Conservation (phyloP, 768 basidiomycete species). For the Suillus brevipes region DNA sequence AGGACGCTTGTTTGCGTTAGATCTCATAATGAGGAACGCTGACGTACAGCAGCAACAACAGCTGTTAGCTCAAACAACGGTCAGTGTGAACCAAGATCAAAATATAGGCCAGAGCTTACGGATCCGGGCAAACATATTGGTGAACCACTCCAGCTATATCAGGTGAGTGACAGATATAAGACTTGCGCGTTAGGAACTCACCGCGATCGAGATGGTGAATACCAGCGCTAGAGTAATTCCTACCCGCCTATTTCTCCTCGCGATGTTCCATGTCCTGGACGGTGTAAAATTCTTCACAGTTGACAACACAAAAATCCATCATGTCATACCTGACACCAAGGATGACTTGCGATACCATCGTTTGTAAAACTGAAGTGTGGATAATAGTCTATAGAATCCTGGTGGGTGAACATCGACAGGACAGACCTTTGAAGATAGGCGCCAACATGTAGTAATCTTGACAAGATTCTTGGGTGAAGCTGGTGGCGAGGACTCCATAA, state of each 20-base stretch:
- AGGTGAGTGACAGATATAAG: background rate
- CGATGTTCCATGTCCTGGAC: constrained; percentile 58
- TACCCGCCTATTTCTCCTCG: constrained; percentile 43
- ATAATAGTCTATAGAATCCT: constrained; percentile 7
- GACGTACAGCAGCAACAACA: constrained; percentile 21
- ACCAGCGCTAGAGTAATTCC: constrained; percentile 38
- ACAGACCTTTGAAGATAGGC: constrained; percentile 61
- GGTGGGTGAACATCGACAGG: background rate
- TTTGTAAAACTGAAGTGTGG: constrained; percentile 51
- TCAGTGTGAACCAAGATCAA: constrained; percentile 12
- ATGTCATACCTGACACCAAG: constrained; percentile 54
- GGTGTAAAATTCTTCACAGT: background rate
- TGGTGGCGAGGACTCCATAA: constrained; percentile 55
- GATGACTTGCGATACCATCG: constrained; percentile 65
- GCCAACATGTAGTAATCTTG: constrained; percentile 48
- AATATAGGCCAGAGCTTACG: constrained; percentile 39
- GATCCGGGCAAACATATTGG: constrained; percentile 50
- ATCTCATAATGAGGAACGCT: background rate
- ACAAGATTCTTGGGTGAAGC: constrained; percentile 52
- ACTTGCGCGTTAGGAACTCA: constrained; percentile 30
- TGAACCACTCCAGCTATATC: constrained; percentile 56
- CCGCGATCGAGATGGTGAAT: constrained; percentile 44
- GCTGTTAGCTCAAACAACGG: constrained; percentile 14
- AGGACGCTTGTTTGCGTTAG: background rate
- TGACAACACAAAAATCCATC: background rate